Evolutionary conservation across 495 filamentous ascomycete species (phyloP), one percentile per base, ranked within the genome.

Genomic region (Aspergillus sclerotiicarbonarius): DNA sequence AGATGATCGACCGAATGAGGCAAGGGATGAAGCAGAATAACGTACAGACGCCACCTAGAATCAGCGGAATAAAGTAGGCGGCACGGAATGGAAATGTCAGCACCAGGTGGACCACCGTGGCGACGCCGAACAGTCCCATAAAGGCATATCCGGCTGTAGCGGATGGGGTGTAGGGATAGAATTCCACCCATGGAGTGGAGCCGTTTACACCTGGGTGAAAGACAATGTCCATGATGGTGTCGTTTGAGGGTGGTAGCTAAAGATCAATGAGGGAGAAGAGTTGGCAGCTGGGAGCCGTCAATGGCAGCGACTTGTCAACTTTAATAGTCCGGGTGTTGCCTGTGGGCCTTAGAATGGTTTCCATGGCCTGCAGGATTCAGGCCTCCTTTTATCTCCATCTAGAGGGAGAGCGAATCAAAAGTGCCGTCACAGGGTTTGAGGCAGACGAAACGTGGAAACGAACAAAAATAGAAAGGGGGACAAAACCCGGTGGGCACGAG

Each of bases 11-110:
- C n/a, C n/a, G n/a, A n/a, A n/a, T n/a, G n/a, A n/a, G n/a, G n/a
- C n/a, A n/a, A n/a, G n/a, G n/a, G n/a, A n/a, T n/a, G n/a, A n/a
- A n/a, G n/a, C n/a, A n/a, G n/a, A n/a, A n/a, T n/a, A n/a, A n/a
- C 80, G 54, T 76, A 86, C 83, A 80, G 30, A 82, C 59, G 29
- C 80, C 82, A n/a, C 84, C 82, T 21, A 86, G 56, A 29, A 81
- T 53, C 32, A 87, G 80, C 0, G 80, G 76, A 30, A 83, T 76
- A 64, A 83, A 81, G 65, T 84, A 86, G 71, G 77, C 79, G 6
- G 77, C 70, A 9, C 72, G 65, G 30, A 72, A 72, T 6, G 67
- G 69, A 48, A 78, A 71, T 51, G 76, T 76, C 51, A 76, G 60
- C 13, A 80, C 57, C 3, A 78, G 53, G 48, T 83, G 80, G 0